Evolutionary conservation across 495 filamentous ascomycete species (phyloP), one percentile per base, ranked within the genome.

Genomic region (Poronia punctata): DNA sequence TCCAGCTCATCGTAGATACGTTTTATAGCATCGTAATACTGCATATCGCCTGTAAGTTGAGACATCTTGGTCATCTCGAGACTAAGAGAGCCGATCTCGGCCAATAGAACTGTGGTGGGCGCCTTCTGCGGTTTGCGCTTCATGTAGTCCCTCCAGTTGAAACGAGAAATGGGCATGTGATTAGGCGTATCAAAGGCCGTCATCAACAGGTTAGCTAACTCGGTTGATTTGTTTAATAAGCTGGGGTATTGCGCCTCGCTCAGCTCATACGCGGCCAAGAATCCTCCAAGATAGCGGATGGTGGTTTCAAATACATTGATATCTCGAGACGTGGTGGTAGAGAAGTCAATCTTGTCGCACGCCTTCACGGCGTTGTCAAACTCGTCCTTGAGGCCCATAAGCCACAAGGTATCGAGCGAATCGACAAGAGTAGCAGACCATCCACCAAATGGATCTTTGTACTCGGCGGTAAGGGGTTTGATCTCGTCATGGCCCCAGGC

Each of bases 361-460:
- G 71, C 74, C 37, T 80, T 67, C 8, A 86, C 74, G 8, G 84
- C 86, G 34, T 79, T 72, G 25, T 82, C 74, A 56, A 93, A 94
- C 36, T 92, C 86, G 7, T 84, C 72, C 59, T 82, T 79, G 59
- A 90, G 53, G 12, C 71, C 85, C 79, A 93, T 83, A 35, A 94
- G 86, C 85, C 86, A 94, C n/a, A 94, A 54, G 2, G 84, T 85
- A 59, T 94, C 87, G 35, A 94, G 61, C 7, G 79, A 61, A 69
- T 94, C 87, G 5, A 94, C 84, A 39, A 94, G 57, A 1, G 88
- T 93, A 9, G 87, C 87, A 14, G 79, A 85, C 87, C 87, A 94
- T 11, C 82, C 83, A 46, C 78, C 84, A 62, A 94, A 93, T 0
- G 85, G 81, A 53, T 92, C 62, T 21, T 59, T 59, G 18, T 59